Percentiles rank a stretch among this genome's conserved stretches.
phyloP scores from a whole-genome alignment of 371 early-diverging fungal genomes.

The Mucor saturninus region DNA sequence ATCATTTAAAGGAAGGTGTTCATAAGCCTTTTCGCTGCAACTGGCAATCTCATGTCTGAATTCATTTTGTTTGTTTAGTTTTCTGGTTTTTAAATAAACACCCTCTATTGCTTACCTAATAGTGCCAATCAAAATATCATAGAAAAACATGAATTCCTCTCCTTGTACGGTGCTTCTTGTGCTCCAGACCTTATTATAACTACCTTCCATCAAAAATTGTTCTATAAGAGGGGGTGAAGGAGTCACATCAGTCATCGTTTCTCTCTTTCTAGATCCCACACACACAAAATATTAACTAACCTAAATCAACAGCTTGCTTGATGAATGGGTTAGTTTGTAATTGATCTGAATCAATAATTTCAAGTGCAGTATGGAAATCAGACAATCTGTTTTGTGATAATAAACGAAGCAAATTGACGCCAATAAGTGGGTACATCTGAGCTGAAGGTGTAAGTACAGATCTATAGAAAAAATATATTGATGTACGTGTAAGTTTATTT shows the following conservation, averaged over 20 bases:
- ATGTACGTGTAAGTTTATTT: background rate
- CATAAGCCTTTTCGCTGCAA: conserved; percentile 93
- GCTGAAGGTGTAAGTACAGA: conserved; percentile 76
- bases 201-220: conserved; percentile 96
- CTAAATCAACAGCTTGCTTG: conserved; percentile 87
- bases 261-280: conserved; percentile 29
- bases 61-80: background rate
- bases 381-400: conserved; percentile 92
- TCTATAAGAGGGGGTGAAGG: conserved; percentile 39
- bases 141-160: conserved; percentile 89
- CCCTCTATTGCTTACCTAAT: conserved; percentile 68
- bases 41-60: conserved; percentile 91
- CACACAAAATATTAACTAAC: conserved; percentile 15
- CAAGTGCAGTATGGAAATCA: conserved; percentile 95
- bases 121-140: conserved; percentile 91
- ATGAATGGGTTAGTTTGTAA: conserved; percentile 82
- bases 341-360: conserved; percentile 85
- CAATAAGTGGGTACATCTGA: conserved; percentile 86
- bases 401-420: conserved; percentile 89
- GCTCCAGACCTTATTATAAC: conserved; percentile 95
- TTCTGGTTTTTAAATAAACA: background rate
- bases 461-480: conserved; percentile 24
- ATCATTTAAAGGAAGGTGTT: conserved; percentile 82
- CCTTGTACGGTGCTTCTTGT: conserved; percentile 86
- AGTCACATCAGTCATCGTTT: background rate